phyloP scores from a whole-genome alignment of 495 filamentous ascomycete species.

The Aspergillus carlsbadensis region DNA sequence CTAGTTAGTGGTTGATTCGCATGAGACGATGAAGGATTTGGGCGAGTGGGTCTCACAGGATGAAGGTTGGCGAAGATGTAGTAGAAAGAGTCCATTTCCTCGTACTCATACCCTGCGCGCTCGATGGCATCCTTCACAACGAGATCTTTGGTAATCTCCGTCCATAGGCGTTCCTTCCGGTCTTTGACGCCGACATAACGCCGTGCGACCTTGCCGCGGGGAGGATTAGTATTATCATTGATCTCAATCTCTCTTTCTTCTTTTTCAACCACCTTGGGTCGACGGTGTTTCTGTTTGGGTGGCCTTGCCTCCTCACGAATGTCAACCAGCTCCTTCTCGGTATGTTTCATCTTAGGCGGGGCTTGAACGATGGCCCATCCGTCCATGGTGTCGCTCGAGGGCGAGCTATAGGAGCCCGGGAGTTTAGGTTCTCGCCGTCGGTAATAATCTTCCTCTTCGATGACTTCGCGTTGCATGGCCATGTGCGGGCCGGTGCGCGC shows the following conservation, averaged over 20 bases:
- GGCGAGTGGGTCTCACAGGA: conserved; percentile 61
- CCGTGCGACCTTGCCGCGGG: conserved; percentile 36
- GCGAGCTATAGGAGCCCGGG: not conserved
- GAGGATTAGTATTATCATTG: conserved; percentile 27
- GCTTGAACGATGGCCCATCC: conserved; percentile 21
- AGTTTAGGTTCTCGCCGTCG: not conserved
- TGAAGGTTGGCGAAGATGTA: conserved; percentile 90
- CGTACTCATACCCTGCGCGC: conserved; percentile 79
- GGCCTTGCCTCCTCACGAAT: conserved; percentile 2
- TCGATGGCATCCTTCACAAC: conserved; percentile 88
- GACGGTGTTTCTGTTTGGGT: conserved; percentile 6
- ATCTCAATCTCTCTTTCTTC: conserved; percentile 18
- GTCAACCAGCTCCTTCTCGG: conserved; percentile 4
- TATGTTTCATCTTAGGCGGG: not conserved
- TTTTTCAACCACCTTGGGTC: conserved; percentile 8
- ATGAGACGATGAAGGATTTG: not conserved
- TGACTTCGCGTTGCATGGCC: conserved; percentile 14
- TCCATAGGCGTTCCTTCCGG: conserved; percentile 76
- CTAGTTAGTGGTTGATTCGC: conserved; percentile 22
- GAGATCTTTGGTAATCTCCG: conserved; percentile 93
- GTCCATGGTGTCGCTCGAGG: conserved; percentile 4
- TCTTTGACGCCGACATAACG: conserved; percentile 41
- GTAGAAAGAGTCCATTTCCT: conserved; percentile 86
- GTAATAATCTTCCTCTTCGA: conserved; percentile 18
- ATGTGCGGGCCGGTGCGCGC: not conserved